Evolutionary conservation across 2,329 filamentous ascomycete species (phyloP).

Genomic region (Purpureocillium takamizusanense): DNA sequence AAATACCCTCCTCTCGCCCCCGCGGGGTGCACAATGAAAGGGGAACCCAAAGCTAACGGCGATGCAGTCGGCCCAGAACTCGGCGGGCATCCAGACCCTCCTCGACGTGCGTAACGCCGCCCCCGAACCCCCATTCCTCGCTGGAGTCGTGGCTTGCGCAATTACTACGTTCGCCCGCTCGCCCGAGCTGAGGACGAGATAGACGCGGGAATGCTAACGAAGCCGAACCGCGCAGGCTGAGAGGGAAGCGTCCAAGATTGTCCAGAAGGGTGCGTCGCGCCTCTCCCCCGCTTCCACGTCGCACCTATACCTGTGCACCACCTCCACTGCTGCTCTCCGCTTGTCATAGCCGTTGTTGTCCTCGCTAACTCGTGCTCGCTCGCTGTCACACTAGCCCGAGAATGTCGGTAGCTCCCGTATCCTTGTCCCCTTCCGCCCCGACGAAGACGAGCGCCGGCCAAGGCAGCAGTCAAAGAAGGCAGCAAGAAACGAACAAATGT

Average conservation of each 20-base stretch:
- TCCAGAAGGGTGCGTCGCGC: slow-evolving; percentile 72
- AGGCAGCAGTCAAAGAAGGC: no score
- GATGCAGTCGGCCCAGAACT: slow-evolving; percentile 95
- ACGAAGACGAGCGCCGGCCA: slow-evolving; percentile 3
- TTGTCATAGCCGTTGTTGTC: slow-evolving; percentile 3
- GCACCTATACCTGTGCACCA: no score
- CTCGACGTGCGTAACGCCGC: slow-evolving; percentile 71
- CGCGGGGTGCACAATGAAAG: no score
- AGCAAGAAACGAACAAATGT: no score
- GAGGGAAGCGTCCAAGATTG: slow-evolving; percentile 97
- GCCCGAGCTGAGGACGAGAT: no score
- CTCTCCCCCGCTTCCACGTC: not conserved
- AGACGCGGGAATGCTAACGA: not conserved
- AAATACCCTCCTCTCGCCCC: no score
- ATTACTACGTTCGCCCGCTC: no score
- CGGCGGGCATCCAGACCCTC: slow-evolving; percentile 94
- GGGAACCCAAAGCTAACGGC: no score
- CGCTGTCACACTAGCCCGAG: slow-evolving; percentile 77
- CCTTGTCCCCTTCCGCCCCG: slow-evolving; percentile 9
- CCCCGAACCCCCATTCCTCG: no score
- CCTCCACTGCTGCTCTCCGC: no score
- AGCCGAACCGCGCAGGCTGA: slow-evolving; percentile 58
- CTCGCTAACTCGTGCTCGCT: not conserved
- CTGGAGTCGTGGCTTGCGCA: no score
- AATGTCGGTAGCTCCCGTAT: no score